Base-by-base conservation (phyloP, 495 filamentous ascomycete species). In the Lophium mytilinum region DNA sequence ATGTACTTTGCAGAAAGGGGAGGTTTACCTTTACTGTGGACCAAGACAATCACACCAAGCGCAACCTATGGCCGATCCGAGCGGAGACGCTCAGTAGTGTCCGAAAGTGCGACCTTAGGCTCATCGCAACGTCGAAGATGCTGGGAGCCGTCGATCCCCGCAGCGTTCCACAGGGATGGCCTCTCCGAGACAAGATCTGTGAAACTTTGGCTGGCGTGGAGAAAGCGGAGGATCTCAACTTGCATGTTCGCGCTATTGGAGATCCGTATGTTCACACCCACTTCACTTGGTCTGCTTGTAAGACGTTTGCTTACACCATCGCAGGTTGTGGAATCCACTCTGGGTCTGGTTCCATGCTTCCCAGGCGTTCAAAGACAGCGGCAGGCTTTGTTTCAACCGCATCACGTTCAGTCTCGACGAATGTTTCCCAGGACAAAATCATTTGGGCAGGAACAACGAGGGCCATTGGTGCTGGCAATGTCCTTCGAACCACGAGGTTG, bases 291-390 rank as follows among this genome's bases (percentile, higher is more conserved):
- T 6, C 3, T 30, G 3, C 24, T 30, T 30, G 24, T 6, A 30
- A 30, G 24, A 30, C 3, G 6, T 30, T 30, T 30, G 24, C 24
- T 30, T 3, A 30, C 24, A 2, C 24, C 24, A 30, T 6, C 6
- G 2, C 24, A 30, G 24, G 24, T 48, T 66, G 9, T 66, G 63
- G 63, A 66, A 66, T 43, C 63, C 63, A 30, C 52, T 66, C 9
- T 66, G 59, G 59, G 50, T 66, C 14, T 66, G 63, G 63, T 66
- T 62, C 49, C 56, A 62, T 18, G 59, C 60, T 12, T 47, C 55
- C 1, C 55, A 56, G 40, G 41, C 52, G 2, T 61, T 66, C 54
- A 61, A 62, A 43, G 41, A 24, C 17, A 56, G 57, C 50, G 59
- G 52, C n/a, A 60, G 55, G 35, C 41, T 61, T 40, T 17, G 15